Percentiles rank a stretch among this genome's conserved stretches.
Evolutionary conservation across 2,329 filamentous ascomycete species (phyloP).

Genomic region (Stemphylium beticola): DNA sequence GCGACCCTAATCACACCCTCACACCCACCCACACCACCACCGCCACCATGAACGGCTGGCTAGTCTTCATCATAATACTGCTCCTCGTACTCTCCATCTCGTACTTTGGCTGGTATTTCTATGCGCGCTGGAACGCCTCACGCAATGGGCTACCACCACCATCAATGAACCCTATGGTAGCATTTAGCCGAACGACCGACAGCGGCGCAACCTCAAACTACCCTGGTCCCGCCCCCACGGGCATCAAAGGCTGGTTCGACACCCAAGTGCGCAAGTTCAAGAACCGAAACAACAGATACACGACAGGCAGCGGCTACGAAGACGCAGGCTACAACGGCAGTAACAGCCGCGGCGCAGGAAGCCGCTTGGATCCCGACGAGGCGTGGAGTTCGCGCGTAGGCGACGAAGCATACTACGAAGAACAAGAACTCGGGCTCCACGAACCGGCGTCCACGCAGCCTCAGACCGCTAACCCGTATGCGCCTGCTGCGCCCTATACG

Average conservation of each 20-base stretch:
- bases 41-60: constrained; percentile 46
- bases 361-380: constrained; percentile 80
- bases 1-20: constrained; percentile 8
- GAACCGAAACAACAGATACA: constrained; percentile 69
- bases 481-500: not conserved
- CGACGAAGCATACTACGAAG: constrained; percentile 78
- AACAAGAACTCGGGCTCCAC: constrained; percentile 71
- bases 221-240: constrained; percentile 62
- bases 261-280: constrained; percentile 69
- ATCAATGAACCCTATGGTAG: constrained; percentile 72
- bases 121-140: constrained; percentile 73
- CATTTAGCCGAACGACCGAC: constrained; percentile 60
- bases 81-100: constrained; percentile 67
- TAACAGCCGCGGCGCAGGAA: constrained; percentile 51
- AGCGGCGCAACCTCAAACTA: constrained; percentile 49
- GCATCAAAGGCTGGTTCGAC: constrained; percentile 75
- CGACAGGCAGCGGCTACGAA: constrained; percentile 76
- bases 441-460: constrained; percentile 46
- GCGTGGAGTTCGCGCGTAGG: constrained; percentile 85
- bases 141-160: constrained; percentile 78
- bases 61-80: constrained; percentile 75
- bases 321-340: constrained; percentile 57
- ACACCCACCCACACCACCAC: constrained; percentile 13
- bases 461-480: constrained; percentile 47
- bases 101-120: constrained; percentile 71